These are phyloP conservation scores for Penicillium egyptiacum DNA, from an alignment of 495 filamentous ascomycete genomes.

Conservation along the genomic window DNA sequence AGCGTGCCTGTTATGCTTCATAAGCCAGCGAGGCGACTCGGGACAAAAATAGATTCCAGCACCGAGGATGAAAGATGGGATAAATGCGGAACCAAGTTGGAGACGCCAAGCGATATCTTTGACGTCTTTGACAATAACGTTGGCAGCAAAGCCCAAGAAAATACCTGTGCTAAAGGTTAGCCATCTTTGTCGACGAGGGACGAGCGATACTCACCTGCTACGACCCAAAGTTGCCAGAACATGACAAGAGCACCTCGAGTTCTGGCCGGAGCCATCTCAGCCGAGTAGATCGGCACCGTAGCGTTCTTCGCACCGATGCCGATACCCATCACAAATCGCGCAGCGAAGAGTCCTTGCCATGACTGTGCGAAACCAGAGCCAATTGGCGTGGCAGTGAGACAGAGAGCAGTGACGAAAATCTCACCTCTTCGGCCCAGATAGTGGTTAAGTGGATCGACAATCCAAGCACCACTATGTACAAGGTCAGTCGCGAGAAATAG, in stretches of 20 bases:
- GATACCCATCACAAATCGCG: slow-evolving; percentile 58
- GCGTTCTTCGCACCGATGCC: slow-evolving; percentile 63
- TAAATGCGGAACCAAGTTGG: slow-evolving; percentile 65
- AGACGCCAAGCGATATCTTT: slow-evolving; percentile 62
- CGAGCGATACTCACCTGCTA: slow-evolving; percentile 17
- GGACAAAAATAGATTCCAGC: slow-evolving; percentile 63
- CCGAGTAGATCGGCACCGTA: slow-evolving; percentile 64
- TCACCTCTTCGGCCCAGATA: slow-evolving; percentile 54
- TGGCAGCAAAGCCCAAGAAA: slow-evolving; percentile 61
- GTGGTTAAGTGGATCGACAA: slow-evolving; percentile 56
- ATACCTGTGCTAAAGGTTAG: slow-evolving; percentile 52
- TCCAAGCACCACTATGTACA: slow-evolving; percentile 46
- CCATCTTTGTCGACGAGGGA: background rate
- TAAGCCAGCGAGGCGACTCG: slow-evolving; percentile 67
- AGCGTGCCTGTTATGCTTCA: slow-evolving; percentile 55
- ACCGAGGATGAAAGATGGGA: slow-evolving; percentile 62
- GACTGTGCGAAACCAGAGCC: slow-evolving; percentile 50
- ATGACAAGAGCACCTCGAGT: slow-evolving; percentile 67
- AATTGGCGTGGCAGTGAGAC: slow-evolving; percentile 50
- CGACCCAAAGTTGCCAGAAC: slow-evolving; percentile 60
- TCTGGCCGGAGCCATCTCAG: slow-evolving; percentile 60
- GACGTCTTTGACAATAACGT: slow-evolving; percentile 57
- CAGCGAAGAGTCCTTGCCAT: slow-evolving; percentile 56
- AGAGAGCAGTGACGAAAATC: slow-evolving; percentile 58
- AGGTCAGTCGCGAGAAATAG: slow-evolving; percentile 18